Evolutionary conservation across 78 protist genomes (phyloP).

Genomic region (Cyanophora paradoxa): DNA sequence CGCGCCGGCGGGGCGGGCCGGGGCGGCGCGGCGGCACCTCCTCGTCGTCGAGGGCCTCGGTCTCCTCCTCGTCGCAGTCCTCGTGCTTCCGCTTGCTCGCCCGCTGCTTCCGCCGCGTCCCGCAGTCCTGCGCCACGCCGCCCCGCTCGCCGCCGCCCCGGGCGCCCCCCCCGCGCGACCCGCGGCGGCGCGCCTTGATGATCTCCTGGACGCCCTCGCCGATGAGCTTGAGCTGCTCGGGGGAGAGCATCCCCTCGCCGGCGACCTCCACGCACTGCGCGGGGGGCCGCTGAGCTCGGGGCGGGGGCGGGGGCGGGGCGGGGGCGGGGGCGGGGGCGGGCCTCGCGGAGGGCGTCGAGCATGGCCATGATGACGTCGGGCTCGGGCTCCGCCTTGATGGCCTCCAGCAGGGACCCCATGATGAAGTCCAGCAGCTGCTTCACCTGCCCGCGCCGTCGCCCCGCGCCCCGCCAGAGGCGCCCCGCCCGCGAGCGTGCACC

Average conservation of each 20-base stretch:
- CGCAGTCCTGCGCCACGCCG: too few species aligned
- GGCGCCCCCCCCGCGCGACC: too few species aligned
- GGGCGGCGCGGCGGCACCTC: neutral
- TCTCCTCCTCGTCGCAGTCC: slow-evolving; percentile 14
- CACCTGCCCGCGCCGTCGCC: neutral
- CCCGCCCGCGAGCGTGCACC: too few species aligned
- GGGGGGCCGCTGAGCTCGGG: neutral
- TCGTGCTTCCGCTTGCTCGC: neutral
- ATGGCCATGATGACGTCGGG: neutral
- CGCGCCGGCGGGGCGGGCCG: too few species aligned
- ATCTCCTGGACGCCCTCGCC: neutral
- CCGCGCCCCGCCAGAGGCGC: too few species aligned
- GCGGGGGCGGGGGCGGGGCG: neutral
- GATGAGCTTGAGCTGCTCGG: neutral
- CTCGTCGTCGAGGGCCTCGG: neutral
- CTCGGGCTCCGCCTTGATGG: slow-evolving; percentile 11
- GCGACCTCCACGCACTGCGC: too few species aligned
- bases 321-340: neutral
- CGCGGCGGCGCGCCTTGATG: too few species aligned
- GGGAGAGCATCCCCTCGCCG: too few species aligned
- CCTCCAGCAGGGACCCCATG: neutral
- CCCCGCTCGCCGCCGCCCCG: too few species aligned
- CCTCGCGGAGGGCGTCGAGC: neutral
- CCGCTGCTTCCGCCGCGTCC: neutral
- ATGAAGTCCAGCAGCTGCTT: neutral